Percentiles rank a stretch among this genome's conserved stretches.
Conservation (phyloP, 2,329 filamentous ascomycete species). For the Dactylellina parvicollis region DNA sequence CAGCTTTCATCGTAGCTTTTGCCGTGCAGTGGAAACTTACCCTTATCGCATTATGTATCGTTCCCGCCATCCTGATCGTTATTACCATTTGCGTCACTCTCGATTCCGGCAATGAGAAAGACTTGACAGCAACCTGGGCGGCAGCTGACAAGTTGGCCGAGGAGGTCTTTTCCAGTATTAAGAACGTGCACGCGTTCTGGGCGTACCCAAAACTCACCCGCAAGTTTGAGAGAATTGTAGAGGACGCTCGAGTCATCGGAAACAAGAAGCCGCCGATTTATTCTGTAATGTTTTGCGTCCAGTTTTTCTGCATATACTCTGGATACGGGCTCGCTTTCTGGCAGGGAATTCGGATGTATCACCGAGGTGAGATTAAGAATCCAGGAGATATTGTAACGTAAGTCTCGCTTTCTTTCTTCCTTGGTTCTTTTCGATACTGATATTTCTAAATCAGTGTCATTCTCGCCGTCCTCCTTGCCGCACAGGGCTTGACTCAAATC, state of each 20-base stretch:
- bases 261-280: slow-evolving; percentile 64
- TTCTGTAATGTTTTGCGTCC: slow-evolving; percentile 53
- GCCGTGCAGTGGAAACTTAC: slow-evolving; percentile 70
- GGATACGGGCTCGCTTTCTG: slow-evolving; percentile 71
- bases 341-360: slow-evolving; percentile 68
- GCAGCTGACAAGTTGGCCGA: slow-evolving; percentile 70
- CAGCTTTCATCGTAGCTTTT: slow-evolving; percentile 69
- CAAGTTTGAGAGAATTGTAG: slow-evolving; percentile 68
- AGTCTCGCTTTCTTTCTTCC: neutral
- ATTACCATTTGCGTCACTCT: slow-evolving; percentile 66
- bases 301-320: slow-evolving; percentile 67
- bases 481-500: slow-evolving; percentile 65
- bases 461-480: slow-evolving; percentile 64
- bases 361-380: slow-evolving; percentile 20
- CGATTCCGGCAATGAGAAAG: slow-evolving; percentile 67
- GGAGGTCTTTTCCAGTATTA: slow-evolving; percentile 69
- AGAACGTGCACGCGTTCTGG: slow-evolving; percentile 71
- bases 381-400: slow-evolving; percentile 32
- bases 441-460: slow-evolving; percentile 59
- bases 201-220: slow-evolving; percentile 68
- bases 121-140: slow-evolving; percentile 65
- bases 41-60: slow-evolving; percentile 67
- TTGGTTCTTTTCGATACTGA: neutral
- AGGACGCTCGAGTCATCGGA: slow-evolving; percentile 66
- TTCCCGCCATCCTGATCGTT: slow-evolving; percentile 65